Conservation (phyloP, 192 early-diverging fungal genomes). For the Lobosporangium transversale region DNA sequence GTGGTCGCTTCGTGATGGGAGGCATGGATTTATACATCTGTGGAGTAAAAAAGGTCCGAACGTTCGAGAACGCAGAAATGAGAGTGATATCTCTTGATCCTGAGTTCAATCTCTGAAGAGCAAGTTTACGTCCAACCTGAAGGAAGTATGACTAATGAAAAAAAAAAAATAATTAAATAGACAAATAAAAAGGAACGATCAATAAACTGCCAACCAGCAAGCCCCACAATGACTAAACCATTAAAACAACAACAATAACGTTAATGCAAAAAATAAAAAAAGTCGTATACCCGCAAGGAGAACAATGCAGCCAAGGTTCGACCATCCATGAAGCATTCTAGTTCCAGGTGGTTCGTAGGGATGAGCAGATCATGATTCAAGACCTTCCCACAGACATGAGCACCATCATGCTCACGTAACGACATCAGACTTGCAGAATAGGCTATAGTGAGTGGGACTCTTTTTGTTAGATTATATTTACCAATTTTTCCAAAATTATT, state of each 20-base stretch:
- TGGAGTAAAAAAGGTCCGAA: constrained; percentile 8
- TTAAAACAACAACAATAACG: neutral
- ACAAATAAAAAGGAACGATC: neutral
- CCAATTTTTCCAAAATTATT: neutral
- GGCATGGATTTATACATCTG: constrained; percentile 11
- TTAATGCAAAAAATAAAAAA: neutral
- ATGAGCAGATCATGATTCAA: constrained; percentile 4
- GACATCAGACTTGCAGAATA: constrained; percentile 25
- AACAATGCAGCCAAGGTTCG: constrained; percentile 11
- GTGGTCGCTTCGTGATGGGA: neutral
- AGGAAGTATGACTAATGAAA: neutral
- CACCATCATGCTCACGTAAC: constrained; percentile 7
- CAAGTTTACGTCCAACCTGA: constrained; percentile 1
- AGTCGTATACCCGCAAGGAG: constrained; percentile 11
- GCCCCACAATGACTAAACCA: neutral
- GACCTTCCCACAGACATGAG: constrained; percentile 12
- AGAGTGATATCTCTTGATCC: neutral
- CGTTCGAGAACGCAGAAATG: neutral
- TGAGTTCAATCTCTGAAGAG: constrained; percentile 5
- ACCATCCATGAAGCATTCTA: constrained; percentile 7
- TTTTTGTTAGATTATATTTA: neutral
- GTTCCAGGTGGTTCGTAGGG: constrained; percentile 14
- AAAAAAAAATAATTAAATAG: too few relatives aligned
- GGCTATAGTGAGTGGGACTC: constrained; percentile 4
- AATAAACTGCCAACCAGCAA: neutral